Base-by-base conservation (phyloP, 495 filamentous ascomycete species). In the Aspergillus bridgeri region DNA sequence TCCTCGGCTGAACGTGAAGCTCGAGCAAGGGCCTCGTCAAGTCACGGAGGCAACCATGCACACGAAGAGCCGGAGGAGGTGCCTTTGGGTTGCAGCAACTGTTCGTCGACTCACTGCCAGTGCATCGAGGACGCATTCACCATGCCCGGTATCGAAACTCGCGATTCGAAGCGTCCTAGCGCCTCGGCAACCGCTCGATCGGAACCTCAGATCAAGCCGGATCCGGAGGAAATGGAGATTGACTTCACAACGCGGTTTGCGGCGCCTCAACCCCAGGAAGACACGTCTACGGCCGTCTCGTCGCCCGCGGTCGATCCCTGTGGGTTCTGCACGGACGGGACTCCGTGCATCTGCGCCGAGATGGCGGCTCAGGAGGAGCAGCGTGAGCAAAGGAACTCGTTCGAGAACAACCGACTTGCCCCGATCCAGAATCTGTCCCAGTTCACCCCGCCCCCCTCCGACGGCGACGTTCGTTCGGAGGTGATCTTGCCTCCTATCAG, bases 251-350 rank as follows among this genome's bases (percentile, higher is more conserved):
- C 82, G 42, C 78, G 84, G 42, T 90, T 88, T 63, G 73, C 82
- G 6, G 73, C 82, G 0, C 74, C 70, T 11, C 76, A 73, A 11
- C 49, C 58, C 9, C 71, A 67, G 43, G 65, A 69, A 51, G 55
- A 71, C 58, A 67, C 67, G 53, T 61, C 67, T 29, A 64, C 62
- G 8, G 61, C 72, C 7, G 60, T 69, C 24, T 69, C 72, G 2
- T 77, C 75, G n/a, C 70, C 75, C 1, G 69, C 71, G 15, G 70
- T 75, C 23, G 90, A 94, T 50, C 81, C 86, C 9, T 96, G 91
- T 64, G 91, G 91, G n/a, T 95, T 95, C 75, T 96, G 91, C 69
- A 81, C 85, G 61, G 89, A 92, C 52, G 89, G 89, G 17, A 91
- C 86, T 0, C 88, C 89, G 62, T 96, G 91, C 65, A 83, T 92